phyloP scores from a whole-genome alignment of 2,329 filamentous ascomycete genomes.

The Beauveria brongniartii region DNA sequence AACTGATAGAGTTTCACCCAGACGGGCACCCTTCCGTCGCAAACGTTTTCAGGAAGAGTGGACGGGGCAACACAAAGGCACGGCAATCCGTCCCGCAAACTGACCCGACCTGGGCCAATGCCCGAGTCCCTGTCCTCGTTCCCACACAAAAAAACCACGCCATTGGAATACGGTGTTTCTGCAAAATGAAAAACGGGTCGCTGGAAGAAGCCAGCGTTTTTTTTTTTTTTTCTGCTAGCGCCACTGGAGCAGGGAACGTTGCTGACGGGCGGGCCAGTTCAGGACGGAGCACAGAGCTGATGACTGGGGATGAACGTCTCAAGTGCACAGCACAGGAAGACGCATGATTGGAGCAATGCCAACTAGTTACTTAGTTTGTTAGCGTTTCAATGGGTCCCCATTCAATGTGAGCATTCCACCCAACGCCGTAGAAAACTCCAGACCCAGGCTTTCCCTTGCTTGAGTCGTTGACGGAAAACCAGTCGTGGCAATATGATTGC shows the following conservation, averaged over 20 bases:
- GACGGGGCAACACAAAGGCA: neutral
- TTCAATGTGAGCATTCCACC: neutral
- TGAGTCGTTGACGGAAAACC: neutral
- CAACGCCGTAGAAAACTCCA: neutral
- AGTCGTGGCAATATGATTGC: neutral
- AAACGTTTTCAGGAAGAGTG: neutral
- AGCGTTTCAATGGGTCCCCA: neutral
- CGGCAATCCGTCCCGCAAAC: neutral
- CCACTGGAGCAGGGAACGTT: neutral
- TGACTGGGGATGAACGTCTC: neutral
- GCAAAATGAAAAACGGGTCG: constrained; percentile 5
- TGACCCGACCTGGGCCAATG: neutral
- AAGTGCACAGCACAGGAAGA: neutral
- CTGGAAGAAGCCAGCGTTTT: neutral
- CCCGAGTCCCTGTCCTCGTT: neutral
- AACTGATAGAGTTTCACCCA: no score
- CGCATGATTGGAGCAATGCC: neutral
- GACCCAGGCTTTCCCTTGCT: neutral
- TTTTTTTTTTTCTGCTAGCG: neutral
- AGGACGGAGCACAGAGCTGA: constrained; percentile 5
- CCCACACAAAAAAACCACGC: neutral
- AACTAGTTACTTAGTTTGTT: no score
- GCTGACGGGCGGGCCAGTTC: constrained; percentile 3
- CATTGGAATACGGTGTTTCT: neutral
- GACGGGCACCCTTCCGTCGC: constrained; percentile 11